Evolutionary conservation across 495 filamentous ascomycete species (phyloP), one percentile per base, ranked within the genome.

Genomic region (Xylaria venustula): DNA sequence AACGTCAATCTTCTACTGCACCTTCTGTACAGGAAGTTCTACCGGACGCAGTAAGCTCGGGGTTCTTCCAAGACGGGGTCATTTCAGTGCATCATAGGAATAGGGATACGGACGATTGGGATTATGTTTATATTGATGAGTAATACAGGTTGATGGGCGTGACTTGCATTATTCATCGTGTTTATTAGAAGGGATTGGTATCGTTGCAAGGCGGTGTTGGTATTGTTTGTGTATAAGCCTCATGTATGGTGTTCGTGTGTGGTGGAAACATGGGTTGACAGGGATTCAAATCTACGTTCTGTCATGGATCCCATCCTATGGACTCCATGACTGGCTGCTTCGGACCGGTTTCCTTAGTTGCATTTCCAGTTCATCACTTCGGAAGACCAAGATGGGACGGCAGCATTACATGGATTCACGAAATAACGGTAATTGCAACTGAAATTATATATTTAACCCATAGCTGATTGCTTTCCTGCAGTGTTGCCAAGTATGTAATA

Each of bases 11-110:
- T 97, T 58, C 87, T 98, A 74, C 75, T 98, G 79, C 93, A 98
- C 82, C 77, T 97, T 73, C 81, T 98, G 53, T 97, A 97, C 80
- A 92, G 91, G 83, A 98, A 98, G 79, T 98, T 98, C 77, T 98
- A 98, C 71, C 79, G 87, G 58, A 89, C 90, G 57, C 85, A 88
- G 68, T 87, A 88, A 83, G 26, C 8, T 26, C 2, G 25, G 36
- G 15, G 20, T 42, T 41, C 26, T 50, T 50, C 40, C 49, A 44
- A 15, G 34, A 28, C n/a, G n/a, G 20, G 34, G 28, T 17, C 20
- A 47, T 26, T 14, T 19, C 14, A 26, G 25, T n/a, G 19, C 19
- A 15, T 26, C 46, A 50, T 7, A 19, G 57, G 37, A 42, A 45
- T 22, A 51, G 7, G 37, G 14, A 41, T 17, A 54, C 19, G 46